phyloP scores from a whole-genome alignment of 495 filamentous ascomycete genomes.

The Friedmanniomyces simplex region DNA sequence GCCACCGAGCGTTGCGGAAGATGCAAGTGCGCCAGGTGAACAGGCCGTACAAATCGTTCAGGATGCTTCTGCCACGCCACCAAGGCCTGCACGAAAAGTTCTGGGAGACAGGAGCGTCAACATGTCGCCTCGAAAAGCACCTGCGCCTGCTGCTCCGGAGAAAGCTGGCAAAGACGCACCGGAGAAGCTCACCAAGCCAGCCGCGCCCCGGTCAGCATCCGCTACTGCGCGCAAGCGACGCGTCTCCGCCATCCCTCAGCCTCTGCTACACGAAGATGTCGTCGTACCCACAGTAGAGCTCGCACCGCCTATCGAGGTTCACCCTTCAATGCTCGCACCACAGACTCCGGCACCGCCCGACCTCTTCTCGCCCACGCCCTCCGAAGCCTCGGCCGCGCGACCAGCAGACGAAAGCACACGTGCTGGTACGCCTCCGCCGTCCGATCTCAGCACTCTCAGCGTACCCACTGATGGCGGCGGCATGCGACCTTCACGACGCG shows the following conservation, averaged over 20 bases:
- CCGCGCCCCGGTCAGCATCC: not conserved
- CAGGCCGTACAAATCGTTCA: not conserved
- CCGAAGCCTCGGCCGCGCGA: slow-evolving; percentile 24
- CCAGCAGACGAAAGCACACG: slow-evolving; percentile 18
- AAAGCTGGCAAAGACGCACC: slow-evolving; percentile 17
- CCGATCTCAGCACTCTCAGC: slow-evolving; percentile 21
- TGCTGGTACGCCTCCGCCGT: slow-evolving; percentile 30
- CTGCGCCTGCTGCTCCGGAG: slow-evolving; percentile 2
- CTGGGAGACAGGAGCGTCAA: slow-evolving; percentile 32
- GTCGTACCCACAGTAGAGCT: slow-evolving; percentile 21
- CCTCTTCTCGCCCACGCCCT: slow-evolving; percentile 30
- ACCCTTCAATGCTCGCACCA: slow-evolving; percentile 13
- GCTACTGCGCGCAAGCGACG: not conserved
- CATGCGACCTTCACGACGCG: slow-evolving; percentile 28
- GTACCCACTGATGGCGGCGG: slow-evolving; percentile 9
- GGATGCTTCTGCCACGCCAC: slow-evolving; percentile 2
- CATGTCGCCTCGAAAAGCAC: slow-evolving; percentile 29
- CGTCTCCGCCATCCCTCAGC: slow-evolving; percentile 15
- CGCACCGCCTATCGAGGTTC: slow-evolving; percentile 1
- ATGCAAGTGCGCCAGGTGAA: not conserved
- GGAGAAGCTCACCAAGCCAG: slow-evolving; percentile 14
- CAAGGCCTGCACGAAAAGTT: slow-evolving; percentile 20
- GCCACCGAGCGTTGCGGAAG: not conserved
- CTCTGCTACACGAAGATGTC: slow-evolving; percentile 9
- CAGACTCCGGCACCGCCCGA: slow-evolving; percentile 28